Base-by-base conservation (phyloP, 225 moss, liverwort and hornwort genomes). In the Physcomitrium patens region DNA sequence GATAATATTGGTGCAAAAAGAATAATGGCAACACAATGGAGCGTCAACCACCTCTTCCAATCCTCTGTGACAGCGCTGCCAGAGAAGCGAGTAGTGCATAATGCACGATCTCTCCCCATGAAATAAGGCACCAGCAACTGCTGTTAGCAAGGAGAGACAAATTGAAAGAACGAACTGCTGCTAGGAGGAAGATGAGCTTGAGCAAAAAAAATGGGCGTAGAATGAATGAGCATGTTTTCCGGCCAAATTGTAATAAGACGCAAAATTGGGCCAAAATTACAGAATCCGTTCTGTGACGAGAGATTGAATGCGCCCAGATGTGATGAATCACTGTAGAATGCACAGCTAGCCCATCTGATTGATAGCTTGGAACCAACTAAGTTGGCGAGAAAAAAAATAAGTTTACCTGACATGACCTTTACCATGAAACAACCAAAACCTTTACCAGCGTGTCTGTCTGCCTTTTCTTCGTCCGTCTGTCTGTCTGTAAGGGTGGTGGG, bases 341-440 rank as follows among this genome's bases (percentile, higher is more conserved):
- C 78, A 77, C 85, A 86, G 79, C 79, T 78, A 79, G 65, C 71
- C 82, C 70, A 37, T 7, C 31, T 37, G 31, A 2, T 60, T 61
- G 78, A 60, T 50, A 72, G 82, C 82, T 76, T 76, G 68, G 78
- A 82, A 79, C 76, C 76, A 76, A 64, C 74, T 46, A 63, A 62
- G 67, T 70, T 43, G 81, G 78, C 51, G 85, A 76, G 73, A 69
- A 68, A 86, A 82, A 86, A 85, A 76, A 64, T 74, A 76, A 82
- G 85, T 82, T 63, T 82, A 82, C 82, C 82, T 85, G 79, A 79
- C 54, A 57, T 47, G 79, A 86, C 79, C 85, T 82, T n/a, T 77
- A 86, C 85, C 85, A 85, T 79, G 79, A 70, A 73, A 84, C 76
- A 49, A 69, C 77, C 75, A 81, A 79, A 81, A 81, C 71, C 75